Percentiles rank a stretch among this genome's conserved stretches.
Evolutionary conservation across 2,329 filamentous ascomycete genomes (phyloP).

Genomic region (Chrysoporthe cubensis): DNA sequence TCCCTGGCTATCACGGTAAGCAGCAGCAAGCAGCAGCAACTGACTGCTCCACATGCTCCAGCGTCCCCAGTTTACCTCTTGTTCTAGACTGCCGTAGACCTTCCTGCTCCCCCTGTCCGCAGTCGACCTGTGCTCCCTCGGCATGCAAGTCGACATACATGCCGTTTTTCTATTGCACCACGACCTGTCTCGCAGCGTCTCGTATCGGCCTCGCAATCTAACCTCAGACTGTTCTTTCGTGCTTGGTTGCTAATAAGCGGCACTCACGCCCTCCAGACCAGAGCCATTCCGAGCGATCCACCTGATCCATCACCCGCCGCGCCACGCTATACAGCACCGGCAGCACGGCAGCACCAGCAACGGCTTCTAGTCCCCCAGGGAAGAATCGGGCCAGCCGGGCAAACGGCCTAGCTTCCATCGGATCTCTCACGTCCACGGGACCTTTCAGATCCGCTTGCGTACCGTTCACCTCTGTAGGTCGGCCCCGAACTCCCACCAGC

Average conservation of each 20-base stretch:
- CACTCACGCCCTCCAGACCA: not conserved
- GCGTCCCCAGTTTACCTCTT: not conserved
- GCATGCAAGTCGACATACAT: not conserved
- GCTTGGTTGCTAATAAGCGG: not conserved
- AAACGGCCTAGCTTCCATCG: not conserved
- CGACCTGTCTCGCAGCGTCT: slow-evolving; percentile 20
- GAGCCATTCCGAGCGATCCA: not conserved
- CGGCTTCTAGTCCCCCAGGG: not conserved
- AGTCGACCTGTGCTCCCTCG: not conserved
- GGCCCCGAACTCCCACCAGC: not conserved
- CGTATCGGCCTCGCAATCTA: slow-evolving; percentile 19
- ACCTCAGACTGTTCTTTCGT: slow-evolving; percentile 12
- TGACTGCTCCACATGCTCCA: slow-evolving; percentile 14
- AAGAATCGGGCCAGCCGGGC: not conserved
- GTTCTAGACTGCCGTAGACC: slow-evolving; percentile 26
- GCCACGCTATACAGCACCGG: not conserved
- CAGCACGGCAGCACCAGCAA: not conserved
- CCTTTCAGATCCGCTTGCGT: not conserved
- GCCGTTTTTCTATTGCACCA: not conserved
- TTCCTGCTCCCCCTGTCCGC: slow-evolving; percentile 2
- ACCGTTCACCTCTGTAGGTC: slow-evolving; percentile 1
- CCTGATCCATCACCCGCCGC: not conserved
- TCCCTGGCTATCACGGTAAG: slow-evolving; percentile 2
- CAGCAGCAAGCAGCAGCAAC: slow-evolving; percentile 1
- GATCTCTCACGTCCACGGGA: not conserved